These are phyloP conservation scores for Didymella glomerata DNA, from an alignment of 2,329 filamentous ascomycete genomes.

Conservation along the genomic window DNA sequence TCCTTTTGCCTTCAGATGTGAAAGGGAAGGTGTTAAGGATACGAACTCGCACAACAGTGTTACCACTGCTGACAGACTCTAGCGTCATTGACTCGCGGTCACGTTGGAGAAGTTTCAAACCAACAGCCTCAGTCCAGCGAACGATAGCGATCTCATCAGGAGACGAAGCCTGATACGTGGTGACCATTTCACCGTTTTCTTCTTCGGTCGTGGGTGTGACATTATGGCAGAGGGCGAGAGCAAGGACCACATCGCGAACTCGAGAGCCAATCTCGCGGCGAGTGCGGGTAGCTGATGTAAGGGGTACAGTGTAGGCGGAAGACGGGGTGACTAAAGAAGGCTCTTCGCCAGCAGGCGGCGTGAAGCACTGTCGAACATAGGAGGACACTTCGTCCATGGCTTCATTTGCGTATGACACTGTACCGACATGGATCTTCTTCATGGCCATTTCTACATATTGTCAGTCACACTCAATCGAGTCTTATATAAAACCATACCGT, in stretches of 20 bases:
- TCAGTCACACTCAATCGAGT: constrained; percentile 19
- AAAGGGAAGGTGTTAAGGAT: constrained; percentile 97
- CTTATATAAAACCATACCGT: constrained; percentile 59
- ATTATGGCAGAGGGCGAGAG: constrained; percentile 93
- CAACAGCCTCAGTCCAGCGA: constrained; percentile 91
- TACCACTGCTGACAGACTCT: constrained; percentile 76
- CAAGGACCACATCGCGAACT: constrained; percentile 90
- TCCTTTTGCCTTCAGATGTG: constrained; percentile 95
- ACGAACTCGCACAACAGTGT: constrained; percentile 80
- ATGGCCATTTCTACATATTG: constrained; percentile 81
- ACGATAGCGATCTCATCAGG: constrained; percentile 99
- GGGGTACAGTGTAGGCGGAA: constrained; percentile 69
- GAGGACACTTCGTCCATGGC: constrained; percentile 96
- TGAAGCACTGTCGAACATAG: constrained; percentile 86
- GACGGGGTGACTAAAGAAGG: constrained; percentile 75
- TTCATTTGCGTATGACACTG: constrained; percentile 96
- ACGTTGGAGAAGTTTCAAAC: constrained; percentile 81
- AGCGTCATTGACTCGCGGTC: constrained; percentile 88
- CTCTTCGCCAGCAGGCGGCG: constrained; percentile 50
- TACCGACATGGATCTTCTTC: constrained; percentile 98
- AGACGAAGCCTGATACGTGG: constrained; percentile 94
- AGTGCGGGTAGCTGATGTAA: constrained; percentile 76
- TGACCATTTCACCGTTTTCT: constrained; percentile 77
- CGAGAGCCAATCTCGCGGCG: constrained; percentile 91
- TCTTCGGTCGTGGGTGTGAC: constrained; percentile 92